These are phyloP conservation scores for Acacia concinna DNA, from an alignment of 331 rosid genomes.

Conservation along the genomic window DNA sequence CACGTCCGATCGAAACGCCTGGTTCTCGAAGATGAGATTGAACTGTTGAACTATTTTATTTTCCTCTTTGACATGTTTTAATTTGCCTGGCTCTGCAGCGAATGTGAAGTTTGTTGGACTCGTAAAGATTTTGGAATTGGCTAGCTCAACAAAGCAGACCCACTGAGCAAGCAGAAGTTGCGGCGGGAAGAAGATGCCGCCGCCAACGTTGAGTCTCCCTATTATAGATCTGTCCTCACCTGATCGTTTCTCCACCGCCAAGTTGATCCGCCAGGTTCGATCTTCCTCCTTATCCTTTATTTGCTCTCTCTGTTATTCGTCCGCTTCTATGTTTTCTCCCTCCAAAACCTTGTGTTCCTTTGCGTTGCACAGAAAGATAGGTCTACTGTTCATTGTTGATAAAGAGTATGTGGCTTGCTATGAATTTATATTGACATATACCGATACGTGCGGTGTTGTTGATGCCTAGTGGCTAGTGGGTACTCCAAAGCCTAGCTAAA, in stretches of 20 bases:
- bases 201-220: slow-evolving; percentile 52
- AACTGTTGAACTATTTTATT: neutral
- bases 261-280: slow-evolving; percentile 58
- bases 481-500: neutral
- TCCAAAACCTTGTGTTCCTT: neutral
- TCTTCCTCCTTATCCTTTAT: neutral
- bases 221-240: slow-evolving; percentile 67
- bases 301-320: neutral
- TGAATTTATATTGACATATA: neutral
- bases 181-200: slow-evolving; percentile 31
- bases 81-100: neutral
- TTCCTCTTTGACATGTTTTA: neutral
- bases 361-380: neutral
- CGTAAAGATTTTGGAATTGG: neutral
- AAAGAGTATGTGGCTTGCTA: neutral
- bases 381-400: neutral
- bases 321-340: neutral
- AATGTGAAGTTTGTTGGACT: neutral
- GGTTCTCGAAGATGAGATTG: neutral
- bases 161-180: neutral
- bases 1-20: neutral
- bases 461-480: neutral
- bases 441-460: neutral
- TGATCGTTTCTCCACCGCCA: slow-evolving; percentile 52
- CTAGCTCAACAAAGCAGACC: neutral